These are phyloP conservation scores for Evansstolkia leycettana DNA, from an alignment of 495 filamentous ascomycete genomes.

Conservation along the genomic window DNA sequence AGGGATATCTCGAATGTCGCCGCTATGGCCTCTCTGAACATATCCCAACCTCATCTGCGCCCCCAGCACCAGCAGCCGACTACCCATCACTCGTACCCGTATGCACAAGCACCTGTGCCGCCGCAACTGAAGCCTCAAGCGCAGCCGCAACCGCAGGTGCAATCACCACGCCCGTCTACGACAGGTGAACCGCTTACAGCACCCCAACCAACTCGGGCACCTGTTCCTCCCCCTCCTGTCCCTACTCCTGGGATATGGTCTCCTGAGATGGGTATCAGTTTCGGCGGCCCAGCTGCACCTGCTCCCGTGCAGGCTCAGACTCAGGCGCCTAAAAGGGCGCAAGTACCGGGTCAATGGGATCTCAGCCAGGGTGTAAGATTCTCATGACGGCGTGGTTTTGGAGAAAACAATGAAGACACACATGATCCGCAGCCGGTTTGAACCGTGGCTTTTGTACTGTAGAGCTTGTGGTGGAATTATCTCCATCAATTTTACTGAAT, in stretches of 20 bases:
- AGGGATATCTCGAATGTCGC: conserved; percentile 48
- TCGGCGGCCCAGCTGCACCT: conserved; percentile 29
- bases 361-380: conserved; percentile 51
- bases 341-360: conserved; percentile 40
- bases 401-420: no score
- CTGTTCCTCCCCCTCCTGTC: conserved; percentile 40
- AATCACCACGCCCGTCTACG: conserved; percentile 8
- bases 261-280: conserved; percentile 69
- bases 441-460: no score
- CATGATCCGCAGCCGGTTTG: no score
- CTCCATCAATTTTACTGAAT: no score
- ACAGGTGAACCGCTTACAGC: conserved; percentile 34
- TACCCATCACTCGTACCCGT: conserved; percentile 10
- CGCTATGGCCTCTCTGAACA: conserved; percentile 48
- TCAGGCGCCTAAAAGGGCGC: conserved; percentile 5
- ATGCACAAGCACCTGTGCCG: conserved; percentile 11
- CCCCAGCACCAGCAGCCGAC: conserved; percentile 14
- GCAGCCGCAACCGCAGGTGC: conserved; percentile 4
- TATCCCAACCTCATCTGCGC: conserved; percentile 32
- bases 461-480: no score
- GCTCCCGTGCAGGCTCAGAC: conserved; percentile 10
- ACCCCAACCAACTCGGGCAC: conserved; percentile 39
- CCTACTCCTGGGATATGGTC: conserved; percentile 56
- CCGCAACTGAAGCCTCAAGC: conserved; percentile 15
- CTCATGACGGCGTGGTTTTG: conserved; percentile 23